Evolutionary conservation across 345 rosid genomes (phyloP).

Genomic region (Hibiscus trionum): DNA sequence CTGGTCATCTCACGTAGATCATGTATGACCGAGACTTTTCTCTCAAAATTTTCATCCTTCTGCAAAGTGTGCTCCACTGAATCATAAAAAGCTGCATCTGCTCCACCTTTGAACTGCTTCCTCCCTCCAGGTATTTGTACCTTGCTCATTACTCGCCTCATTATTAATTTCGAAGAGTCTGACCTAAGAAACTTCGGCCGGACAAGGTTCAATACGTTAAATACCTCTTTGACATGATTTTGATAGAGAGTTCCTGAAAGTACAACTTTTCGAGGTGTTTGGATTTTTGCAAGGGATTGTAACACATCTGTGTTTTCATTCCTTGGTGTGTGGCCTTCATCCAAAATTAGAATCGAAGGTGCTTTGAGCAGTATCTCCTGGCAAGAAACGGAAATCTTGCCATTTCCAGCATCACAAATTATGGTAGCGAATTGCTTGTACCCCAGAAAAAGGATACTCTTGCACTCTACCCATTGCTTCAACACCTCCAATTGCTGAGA

Average conservation of each 20-base stretch:
- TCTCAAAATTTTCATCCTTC: constrained; percentile 38
- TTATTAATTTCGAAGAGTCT: constrained; percentile 36
- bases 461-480: constrained; percentile 58
- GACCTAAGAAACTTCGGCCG: constrained; percentile 73
- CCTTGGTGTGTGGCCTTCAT: constrained; percentile 88
- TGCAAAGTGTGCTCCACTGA: constrained; percentile 66
- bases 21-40: constrained; percentile 55
- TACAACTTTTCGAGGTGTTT: constrained; percentile 75
- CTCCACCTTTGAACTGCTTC: constrained; percentile 41
- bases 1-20: constrained; percentile 86
- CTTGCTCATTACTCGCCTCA: constrained; percentile 55
- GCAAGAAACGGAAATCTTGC: constrained; percentile 26
- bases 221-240: constrained; percentile 81
- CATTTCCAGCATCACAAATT: constrained; percentile 46
- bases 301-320: constrained; percentile 64
- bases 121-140: constrained; percentile 39
- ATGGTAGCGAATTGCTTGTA: constrained; percentile 81
- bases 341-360: constrained; percentile 73
- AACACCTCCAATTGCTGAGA: constrained; percentile 58
- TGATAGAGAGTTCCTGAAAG: constrained; percentile 90
- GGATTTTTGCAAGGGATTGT: constrained; percentile 71
- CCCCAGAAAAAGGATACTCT: constrained; percentile 75
- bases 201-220: constrained; percentile 73
- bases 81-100: constrained; percentile 44
- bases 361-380: constrained; percentile 58